Evolutionary conservation across 371 early-diverging fungal species (phyloP).

Genomic region (Mortierella sp.): DNA sequence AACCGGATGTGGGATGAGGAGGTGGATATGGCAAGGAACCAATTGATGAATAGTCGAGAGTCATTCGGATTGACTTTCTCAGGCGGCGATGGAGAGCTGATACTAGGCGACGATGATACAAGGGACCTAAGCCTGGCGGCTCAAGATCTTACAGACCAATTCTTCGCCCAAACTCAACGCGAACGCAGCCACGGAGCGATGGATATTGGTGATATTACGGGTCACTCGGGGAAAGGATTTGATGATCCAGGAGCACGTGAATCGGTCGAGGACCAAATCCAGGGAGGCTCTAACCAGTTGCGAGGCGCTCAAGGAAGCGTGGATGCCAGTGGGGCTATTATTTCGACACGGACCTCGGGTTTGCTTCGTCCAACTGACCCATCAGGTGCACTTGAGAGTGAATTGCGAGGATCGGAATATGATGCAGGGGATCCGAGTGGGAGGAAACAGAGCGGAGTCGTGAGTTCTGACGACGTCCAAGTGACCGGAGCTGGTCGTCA

Average conservation of each 20-base stretch:
- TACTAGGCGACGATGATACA: conserved; percentile 29
- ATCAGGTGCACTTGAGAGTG: background rate
- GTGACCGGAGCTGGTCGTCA: background rate
- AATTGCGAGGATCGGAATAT: background rate
- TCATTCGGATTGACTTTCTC: conserved; percentile 17
- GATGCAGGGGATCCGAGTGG: background rate
- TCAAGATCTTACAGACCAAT: conserved; percentile 28
- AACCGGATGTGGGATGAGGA: conserved; percentile 45
- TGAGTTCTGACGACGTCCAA: background rate
- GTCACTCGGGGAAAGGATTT: conserved; percentile 20
- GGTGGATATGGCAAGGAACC: conserved; percentile 17
- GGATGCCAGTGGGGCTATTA: background rate
- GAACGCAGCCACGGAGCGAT: background rate
- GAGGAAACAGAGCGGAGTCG: background rate
- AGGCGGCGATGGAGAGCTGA: background rate
- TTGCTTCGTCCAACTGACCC: background rate
- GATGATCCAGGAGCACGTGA: background rate
- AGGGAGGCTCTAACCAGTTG: background rate
- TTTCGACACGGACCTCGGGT: background rate
- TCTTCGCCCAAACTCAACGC: background rate
- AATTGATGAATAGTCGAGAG: background rate
- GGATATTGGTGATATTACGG: conserved; percentile 34
- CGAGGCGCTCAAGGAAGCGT: background rate
- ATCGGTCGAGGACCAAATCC: background rate
- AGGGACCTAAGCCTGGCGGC: conserved; percentile 15